Percentiles rank a stretch among this genome's conserved stretches.
Conservation (phyloP, 306 rosid genomes). For the Luffa aegyptiaca region DNA sequence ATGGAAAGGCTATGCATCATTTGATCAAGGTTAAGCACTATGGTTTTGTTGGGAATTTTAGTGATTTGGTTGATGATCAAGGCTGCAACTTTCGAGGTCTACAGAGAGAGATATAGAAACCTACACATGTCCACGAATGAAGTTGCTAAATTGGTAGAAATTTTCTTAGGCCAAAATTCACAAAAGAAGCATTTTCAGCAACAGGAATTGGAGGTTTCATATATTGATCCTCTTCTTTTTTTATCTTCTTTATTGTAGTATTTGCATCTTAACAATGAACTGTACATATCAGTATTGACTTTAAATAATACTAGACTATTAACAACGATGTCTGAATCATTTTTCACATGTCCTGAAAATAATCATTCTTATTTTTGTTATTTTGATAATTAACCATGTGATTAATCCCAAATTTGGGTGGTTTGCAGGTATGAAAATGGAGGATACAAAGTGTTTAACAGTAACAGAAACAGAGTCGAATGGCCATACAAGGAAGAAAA, state of each 20-base stretch:
- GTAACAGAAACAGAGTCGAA: too few relatives aligned
- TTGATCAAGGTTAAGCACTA: not conserved
- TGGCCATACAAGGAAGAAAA: too few relatives aligned
- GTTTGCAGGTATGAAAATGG: not conserved
- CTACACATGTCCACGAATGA: not conserved
- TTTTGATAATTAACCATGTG: too few relatives aligned
- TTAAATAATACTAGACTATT: too few relatives aligned
- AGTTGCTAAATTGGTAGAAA: not conserved
- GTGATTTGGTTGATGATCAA: not conserved
- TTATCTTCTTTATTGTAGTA: not conserved
- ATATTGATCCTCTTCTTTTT: too few relatives aligned
- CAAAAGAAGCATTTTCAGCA: too few relatives aligned
- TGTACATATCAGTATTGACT: too few relatives aligned
- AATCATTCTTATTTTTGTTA: too few relatives aligned
- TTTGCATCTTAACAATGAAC: too few relatives aligned
- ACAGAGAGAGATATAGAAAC: not conserved
- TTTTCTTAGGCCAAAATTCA: not conserved
- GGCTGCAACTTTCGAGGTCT: not conserved
- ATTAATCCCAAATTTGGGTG: too few relatives aligned
- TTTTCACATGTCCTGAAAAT: too few relatives aligned
- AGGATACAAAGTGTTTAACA: not conserved
- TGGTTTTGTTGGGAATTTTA: not conserved
- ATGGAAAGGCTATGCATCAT: not conserved
- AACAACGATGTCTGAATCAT: too few relatives aligned
- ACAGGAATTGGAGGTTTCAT: not conserved